Evolutionary conservation across 495 filamentous ascomycete genomes (phyloP).

Genomic region (Pseudoneurospora amorphoporcata): DNA sequence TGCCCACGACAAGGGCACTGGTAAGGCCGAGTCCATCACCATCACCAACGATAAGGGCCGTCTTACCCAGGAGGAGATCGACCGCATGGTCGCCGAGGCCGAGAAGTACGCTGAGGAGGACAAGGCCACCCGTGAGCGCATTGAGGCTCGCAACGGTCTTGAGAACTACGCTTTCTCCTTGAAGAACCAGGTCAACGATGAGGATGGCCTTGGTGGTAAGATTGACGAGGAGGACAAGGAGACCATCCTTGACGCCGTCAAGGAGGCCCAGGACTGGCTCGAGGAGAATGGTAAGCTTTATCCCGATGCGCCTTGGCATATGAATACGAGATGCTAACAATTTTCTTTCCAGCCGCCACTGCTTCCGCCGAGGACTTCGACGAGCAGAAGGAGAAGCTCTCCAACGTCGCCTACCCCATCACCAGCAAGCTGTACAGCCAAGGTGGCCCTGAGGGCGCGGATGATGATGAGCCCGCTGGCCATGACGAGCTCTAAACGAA

Average conservation of each 20-base stretch:
- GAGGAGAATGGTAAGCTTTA: constrained; percentile 61
- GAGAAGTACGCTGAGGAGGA: constrained; percentile 99
- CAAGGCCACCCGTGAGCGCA: constrained; percentile 90
- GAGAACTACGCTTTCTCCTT: constrained; percentile 96
- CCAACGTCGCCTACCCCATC: constrained; percentile 92
- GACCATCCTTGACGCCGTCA: constrained; percentile 88
- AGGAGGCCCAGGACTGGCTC: constrained; percentile 95
- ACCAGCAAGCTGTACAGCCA: constrained; percentile 91
- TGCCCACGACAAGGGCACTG: constrained; percentile 92
- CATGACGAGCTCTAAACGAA: constrained; percentile 84
- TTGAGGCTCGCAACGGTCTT: constrained; percentile 89
- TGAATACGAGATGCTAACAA: constrained; percentile 11
- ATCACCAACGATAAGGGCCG: constrained; percentile 99
- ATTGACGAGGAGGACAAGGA: constrained; percentile 99
- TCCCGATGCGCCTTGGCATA: not conserved
- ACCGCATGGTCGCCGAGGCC: constrained; percentile 94
- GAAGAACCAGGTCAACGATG: constrained; percentile 98
- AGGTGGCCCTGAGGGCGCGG: constrained; percentile 48
- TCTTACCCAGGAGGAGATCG: constrained; percentile 90
- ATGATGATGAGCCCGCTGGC: constrained; percentile 60
- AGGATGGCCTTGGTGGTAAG: constrained; percentile 94
- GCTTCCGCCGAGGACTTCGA: constrained; percentile 91
- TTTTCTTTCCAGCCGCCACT: constrained; percentile 44
- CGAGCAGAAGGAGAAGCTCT: constrained; percentile 99
- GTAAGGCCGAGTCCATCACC: constrained; percentile 91